A percentile compares a stretch with the other conserved stretches of the same genome.
These are phyloP conservation scores for Mortierella sp. DNA, from an alignment of 371 early-diverging fungal species.

Conservation along the genomic window DNA sequence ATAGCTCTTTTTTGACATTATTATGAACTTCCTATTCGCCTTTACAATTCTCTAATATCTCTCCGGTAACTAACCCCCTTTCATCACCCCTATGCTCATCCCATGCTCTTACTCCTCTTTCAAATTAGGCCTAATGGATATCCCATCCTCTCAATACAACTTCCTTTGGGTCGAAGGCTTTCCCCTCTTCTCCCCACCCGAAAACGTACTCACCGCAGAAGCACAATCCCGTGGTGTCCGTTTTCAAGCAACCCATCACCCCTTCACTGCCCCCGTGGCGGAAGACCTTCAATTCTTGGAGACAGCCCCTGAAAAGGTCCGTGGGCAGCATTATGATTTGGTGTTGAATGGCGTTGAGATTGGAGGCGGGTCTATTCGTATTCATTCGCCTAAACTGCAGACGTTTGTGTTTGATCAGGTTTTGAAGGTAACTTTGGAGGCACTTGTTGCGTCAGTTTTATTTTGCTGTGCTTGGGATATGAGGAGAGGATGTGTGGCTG, in stretches of 20 bases:
- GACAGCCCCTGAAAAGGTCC: slow-evolving; percentile 74
- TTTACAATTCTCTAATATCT: too few species aligned
- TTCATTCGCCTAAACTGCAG: slow-evolving; percentile 87
- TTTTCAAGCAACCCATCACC: slow-evolving; percentile 89
- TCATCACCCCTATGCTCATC: background rate
- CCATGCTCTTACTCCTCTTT: background rate
- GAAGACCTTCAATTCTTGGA: slow-evolving; percentile 76
- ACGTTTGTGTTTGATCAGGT: slow-evolving; percentile 80
- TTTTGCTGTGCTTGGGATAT: background rate
- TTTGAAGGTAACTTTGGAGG: slow-evolving; percentile 62
- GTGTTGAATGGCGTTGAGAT: slow-evolving; percentile 94
- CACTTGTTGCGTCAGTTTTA: background rate
- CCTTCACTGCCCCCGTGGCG: slow-evolving; percentile 89
- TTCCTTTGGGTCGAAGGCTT: slow-evolving; percentile 94
- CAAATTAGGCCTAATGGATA: slow-evolving; percentile 58
- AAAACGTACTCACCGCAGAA: slow-evolving; percentile 45
- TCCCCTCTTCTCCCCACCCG: slow-evolving; percentile 87
- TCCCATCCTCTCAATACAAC: slow-evolving; percentile 68
- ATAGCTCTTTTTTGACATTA: background rate
- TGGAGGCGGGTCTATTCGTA: slow-evolving; percentile 94
- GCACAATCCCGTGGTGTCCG: slow-evolving; percentile 35
- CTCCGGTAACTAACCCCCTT: background rate
- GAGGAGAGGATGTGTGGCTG: too few species aligned
- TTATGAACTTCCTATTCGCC: too few species aligned
- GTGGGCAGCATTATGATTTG: slow-evolving; percentile 92